A percentile compares a stretch with the other conserved stretches of the same genome.
phyloP scores from a whole-genome alignment of 2,329 filamentous ascomycete genomes.

The Neofusicoccum laricinum region DNA sequence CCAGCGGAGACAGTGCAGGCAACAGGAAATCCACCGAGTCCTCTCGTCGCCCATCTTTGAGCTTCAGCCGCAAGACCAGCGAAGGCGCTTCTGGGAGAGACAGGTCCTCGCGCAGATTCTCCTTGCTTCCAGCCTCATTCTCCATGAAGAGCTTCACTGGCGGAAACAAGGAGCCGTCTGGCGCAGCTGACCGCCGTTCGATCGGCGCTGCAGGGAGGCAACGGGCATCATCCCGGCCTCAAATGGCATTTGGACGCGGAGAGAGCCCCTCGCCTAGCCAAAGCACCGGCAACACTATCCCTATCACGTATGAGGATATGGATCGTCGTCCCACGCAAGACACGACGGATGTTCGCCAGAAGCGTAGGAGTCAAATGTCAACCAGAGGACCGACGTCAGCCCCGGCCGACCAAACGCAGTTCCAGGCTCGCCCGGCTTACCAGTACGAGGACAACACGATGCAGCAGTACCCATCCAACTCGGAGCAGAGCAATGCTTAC shows the following conservation, averaged over 20 bases:
- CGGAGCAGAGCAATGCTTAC: slow-evolving; percentile 25
- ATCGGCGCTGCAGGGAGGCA: slow-evolving; percentile 20
- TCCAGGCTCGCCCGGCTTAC: slow-evolving; percentile 23
- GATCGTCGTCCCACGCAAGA: slow-evolving; percentile 25
- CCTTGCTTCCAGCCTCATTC: slow-evolving; percentile 49
- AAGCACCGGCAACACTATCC: slow-evolving; percentile 43
- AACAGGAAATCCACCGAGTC: slow-evolving; percentile 49
- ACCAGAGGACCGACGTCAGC: slow-evolving; percentile 31
- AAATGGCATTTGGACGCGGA: slow-evolving; percentile 45
- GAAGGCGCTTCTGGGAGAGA: slow-evolving; percentile 32
- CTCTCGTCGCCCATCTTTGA: slow-evolving; percentile 48
- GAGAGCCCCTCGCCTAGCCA: slow-evolving; percentile 44
- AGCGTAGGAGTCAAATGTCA: slow-evolving; percentile 11
- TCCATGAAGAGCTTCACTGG: slow-evolving; percentile 42
- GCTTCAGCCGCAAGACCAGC: slow-evolving; percentile 47
- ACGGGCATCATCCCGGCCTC: slow-evolving; percentile 29
- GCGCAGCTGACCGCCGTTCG: slow-evolving; percentile 27
- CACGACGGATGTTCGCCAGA: slow-evolving; percentile 4
- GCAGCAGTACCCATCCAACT: slow-evolving; percentile 9
- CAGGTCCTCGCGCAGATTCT: slow-evolving; percentile 47
- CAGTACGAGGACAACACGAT: slow-evolving; percentile 10
- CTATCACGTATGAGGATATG: slow-evolving; percentile 41
- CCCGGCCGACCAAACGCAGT: slow-evolving; percentile 36
- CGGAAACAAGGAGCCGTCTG: slow-evolving; percentile 34
- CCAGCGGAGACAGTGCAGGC: slow-evolving; percentile 54